Percentiles rank a stretch among this genome's conserved stretches.
These are phyloP conservation scores for Cucumis cinereus DNA, from an alignment of 306 rosid genomes.

Conservation along the genomic window DNA sequence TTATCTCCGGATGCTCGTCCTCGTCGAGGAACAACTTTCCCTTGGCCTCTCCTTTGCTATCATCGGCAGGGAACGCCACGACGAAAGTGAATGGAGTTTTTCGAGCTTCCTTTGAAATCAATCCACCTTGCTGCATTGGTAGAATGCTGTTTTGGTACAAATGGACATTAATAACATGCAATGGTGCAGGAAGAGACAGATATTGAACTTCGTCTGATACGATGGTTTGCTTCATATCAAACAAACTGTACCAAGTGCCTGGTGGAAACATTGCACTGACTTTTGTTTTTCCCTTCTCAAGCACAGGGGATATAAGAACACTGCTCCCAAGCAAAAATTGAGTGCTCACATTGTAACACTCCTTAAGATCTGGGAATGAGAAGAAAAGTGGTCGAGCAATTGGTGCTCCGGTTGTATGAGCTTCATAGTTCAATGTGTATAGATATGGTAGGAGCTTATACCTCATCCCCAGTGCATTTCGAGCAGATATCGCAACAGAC, in stretches of 20 bases:
- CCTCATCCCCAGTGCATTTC: conserved; percentile 82
- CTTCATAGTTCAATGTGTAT: conserved; percentile 85
- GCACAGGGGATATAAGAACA: conserved; percentile 75
- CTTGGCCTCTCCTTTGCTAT: conserved; percentile 47
- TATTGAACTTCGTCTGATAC: conserved; percentile 33
- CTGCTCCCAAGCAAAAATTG: conserved; percentile 79
- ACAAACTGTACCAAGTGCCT: conserved; percentile 82
- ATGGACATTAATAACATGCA: conserved; percentile 80
- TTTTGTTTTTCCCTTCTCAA: conserved; percentile 56
- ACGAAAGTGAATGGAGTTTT: conserved; percentile 65
- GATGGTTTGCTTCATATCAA: conserved; percentile 49
- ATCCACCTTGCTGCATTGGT: conserved; percentile 88
- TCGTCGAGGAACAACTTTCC: conserved; percentile 73
- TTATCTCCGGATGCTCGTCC: conserved; percentile 70
- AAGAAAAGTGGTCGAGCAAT: conserved; percentile 94
- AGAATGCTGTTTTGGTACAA: conserved; percentile 70
- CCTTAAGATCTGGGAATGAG: conserved; percentile 57
- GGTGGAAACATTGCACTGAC: conserved; percentile 86
- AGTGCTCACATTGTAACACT: conserved; percentile 62
- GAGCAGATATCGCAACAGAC: conserved; percentile 71
- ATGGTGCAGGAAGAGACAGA: conserved; percentile 71
- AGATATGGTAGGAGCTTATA: conserved; percentile 79
- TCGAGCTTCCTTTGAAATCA: conserved; percentile 70
- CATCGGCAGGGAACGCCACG: conserved; percentile 61
- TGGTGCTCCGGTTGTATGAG: conserved; percentile 81